phyloP scores from a whole-genome alignment of 2,329 filamentous ascomycete species.

The Pyricularia sp. region DNA sequence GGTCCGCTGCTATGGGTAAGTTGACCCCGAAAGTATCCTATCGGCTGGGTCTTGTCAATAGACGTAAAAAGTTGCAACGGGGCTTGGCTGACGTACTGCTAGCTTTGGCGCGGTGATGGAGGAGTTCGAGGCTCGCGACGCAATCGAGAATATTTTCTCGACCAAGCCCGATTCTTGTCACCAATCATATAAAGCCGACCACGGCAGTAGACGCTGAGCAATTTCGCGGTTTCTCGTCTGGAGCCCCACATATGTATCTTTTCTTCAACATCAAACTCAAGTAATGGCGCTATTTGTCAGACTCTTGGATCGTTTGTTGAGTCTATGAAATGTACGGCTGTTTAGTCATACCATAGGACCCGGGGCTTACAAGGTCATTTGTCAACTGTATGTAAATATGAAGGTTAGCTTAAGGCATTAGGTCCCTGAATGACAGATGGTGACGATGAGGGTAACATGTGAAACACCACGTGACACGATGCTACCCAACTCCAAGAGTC shows the following conservation, averaged over 20 bases:
- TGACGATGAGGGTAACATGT: background rate
- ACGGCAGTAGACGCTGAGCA: background rate
- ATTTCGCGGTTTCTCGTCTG: background rate
- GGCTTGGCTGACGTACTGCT: constrained; percentile 6
- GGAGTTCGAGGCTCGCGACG: constrained; percentile 66
- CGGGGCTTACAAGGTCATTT: too few relatives aligned
- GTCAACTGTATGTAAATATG: background rate
- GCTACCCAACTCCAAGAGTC: background rate
- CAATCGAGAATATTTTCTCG: constrained; percentile 61
- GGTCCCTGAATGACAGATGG: background rate
- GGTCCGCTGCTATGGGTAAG: constrained; percentile 86
- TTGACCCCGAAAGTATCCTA: constrained; percentile 13
- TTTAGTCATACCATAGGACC: too few relatives aligned
- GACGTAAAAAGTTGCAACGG: background rate
- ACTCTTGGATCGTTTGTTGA: too few relatives aligned
- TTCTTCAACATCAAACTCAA: background rate
- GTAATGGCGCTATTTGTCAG: too few relatives aligned
- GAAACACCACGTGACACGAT: background rate
- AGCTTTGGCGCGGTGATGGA: constrained; percentile 58
- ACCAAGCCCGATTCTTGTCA: constrained; percentile 34
- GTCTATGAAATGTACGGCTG: too few relatives aligned
- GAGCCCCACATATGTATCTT: background rate
- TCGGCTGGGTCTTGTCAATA: background rate
- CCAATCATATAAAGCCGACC: background rate
- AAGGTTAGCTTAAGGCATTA: background rate